These are phyloP conservation scores for Coffea eugenioides DNA, from an alignment of 257 asterid species.

Conservation along the genomic window DNA sequence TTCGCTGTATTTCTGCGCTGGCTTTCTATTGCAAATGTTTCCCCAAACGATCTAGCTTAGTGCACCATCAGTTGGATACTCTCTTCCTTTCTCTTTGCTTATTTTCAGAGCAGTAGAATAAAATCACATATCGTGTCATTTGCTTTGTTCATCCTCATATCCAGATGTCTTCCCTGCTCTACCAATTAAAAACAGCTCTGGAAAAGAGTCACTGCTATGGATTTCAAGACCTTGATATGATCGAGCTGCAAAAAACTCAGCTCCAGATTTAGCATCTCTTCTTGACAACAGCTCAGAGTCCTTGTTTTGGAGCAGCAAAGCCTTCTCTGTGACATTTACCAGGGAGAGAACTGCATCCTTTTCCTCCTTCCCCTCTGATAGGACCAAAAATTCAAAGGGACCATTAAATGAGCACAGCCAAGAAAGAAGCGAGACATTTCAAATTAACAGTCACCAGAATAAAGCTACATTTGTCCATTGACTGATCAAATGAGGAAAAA, in stretches of 20 bases:
- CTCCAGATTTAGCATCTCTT: slow-evolving; percentile 66
- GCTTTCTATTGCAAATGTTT: not conserved
- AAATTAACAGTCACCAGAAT: not conserved
- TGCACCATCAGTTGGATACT: not conserved
- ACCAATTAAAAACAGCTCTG: slow-evolving; percentile 61
- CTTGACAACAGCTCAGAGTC: slow-evolving; percentile 30
- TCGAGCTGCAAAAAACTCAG: slow-evolving; percentile 76
- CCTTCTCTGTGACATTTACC: slow-evolving; percentile 73
- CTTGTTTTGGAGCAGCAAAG: slow-evolving; percentile 61
- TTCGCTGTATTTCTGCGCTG: not conserved
- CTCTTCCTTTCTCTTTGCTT: no score
- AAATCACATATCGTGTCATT: not conserved
- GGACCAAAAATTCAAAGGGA: not conserved
- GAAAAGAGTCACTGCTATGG: slow-evolving; percentile 28
- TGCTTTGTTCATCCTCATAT: slow-evolving; percentile 45
- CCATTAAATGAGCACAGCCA: not conserved
- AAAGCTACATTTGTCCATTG: not conserved
- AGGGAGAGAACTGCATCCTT: slow-evolving; percentile 61
- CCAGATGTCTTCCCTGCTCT: slow-evolving; percentile 90
- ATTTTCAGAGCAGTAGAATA: not conserved
- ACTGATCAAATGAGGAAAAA: not conserved
- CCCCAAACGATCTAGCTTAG: no score
- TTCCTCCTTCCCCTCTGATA: slow-evolving; percentile 49
- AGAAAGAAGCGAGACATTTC: not conserved
- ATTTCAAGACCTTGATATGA: slow-evolving; percentile 83